A percentile compares a stretch with the other conserved stretches of the same genome.
phyloP scores from a whole-genome alignment of 106 monocot species.

The Hemerocallis citrina region DNA sequence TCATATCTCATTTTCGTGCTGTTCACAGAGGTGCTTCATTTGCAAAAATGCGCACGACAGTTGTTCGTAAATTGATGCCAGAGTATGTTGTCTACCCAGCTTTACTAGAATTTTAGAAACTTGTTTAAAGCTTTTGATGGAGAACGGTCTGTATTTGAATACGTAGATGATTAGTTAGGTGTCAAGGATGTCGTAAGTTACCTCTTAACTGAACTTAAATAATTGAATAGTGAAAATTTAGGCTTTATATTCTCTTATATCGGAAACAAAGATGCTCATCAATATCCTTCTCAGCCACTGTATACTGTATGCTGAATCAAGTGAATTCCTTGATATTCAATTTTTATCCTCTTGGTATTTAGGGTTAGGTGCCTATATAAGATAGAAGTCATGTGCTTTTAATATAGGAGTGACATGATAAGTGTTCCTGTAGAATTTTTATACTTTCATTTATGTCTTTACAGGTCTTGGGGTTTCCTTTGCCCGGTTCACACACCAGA shows the following conservation, averaged over 20 bases:
- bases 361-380: too few species aligned
- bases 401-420: too few species aligned
- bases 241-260: not conserved
- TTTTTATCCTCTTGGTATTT: too few species aligned
- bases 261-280: not conserved
- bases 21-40: slow-evolving; percentile 92
- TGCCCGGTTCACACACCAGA: slow-evolving; percentile 99
- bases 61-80: slow-evolving; percentile 86
- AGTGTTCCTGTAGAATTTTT: not conserved
- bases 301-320: not conserved
- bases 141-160: too few species aligned
- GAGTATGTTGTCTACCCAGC: slow-evolving; percentile 71
- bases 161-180: not conserved
- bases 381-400: too few species aligned
- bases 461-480: slow-evolving; percentile 97
- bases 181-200: not conserved
- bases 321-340: too few species aligned
- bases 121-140: too few species aligned
- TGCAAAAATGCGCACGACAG: slow-evolving; percentile 87
- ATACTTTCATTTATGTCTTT: slow-evolving; percentile 1
- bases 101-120: too few species aligned
- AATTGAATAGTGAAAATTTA: too few species aligned
- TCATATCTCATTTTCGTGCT: slow-evolving; percentile 81
- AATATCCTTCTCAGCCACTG: not conserved
- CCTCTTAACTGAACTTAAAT: not conserved